Conservation (phyloP, 129 eudicot genomes). For the Erigeron canadensis region DNA sequence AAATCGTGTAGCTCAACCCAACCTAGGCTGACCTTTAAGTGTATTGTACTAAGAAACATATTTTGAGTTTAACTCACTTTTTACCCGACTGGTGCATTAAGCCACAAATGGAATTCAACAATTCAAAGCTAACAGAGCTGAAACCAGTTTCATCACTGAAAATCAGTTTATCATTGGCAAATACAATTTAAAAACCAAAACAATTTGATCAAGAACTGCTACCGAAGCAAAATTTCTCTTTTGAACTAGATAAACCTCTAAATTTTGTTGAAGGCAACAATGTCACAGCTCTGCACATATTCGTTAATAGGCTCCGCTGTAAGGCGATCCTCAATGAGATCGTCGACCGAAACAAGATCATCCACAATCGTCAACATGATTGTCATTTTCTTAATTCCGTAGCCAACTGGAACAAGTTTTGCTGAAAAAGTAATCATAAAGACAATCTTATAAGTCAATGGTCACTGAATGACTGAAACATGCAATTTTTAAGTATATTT, state of each 20-base stretch:
- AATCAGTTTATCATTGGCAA: not conserved
- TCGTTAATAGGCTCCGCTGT: constrained; percentile 85
- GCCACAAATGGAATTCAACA: not conserved
- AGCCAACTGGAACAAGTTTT: constrained; percentile 89
- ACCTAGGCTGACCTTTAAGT: too few species aligned
- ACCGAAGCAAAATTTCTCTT: constrained; percentile 29
- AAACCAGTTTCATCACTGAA: constrained; percentile 8
- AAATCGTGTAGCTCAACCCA: too few species aligned
- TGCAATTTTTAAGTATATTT: not conserved
- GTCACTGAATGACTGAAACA: not conserved
- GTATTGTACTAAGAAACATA: too few species aligned
- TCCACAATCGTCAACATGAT: constrained; percentile 95
- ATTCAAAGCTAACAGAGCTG: constrained; percentile 14
- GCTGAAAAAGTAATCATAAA: constrained; percentile 47
- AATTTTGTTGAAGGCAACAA: constrained; percentile 97
- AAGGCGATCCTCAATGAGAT: constrained; percentile 79
- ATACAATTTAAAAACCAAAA: constrained; percentile 2
- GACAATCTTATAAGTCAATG: constrained; percentile 9
- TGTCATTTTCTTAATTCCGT: constrained; percentile 87
- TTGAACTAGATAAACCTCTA: constrained; percentile 30
- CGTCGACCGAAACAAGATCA: constrained; percentile 91
- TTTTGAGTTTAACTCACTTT: not conserved
- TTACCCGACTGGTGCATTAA: not conserved
- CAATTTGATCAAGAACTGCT: not conserved
- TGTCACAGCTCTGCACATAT: constrained; percentile 92